Base-by-base conservation (phyloP, 2,329 filamentous ascomycete species). In the Cytospora piceicola region DNA sequence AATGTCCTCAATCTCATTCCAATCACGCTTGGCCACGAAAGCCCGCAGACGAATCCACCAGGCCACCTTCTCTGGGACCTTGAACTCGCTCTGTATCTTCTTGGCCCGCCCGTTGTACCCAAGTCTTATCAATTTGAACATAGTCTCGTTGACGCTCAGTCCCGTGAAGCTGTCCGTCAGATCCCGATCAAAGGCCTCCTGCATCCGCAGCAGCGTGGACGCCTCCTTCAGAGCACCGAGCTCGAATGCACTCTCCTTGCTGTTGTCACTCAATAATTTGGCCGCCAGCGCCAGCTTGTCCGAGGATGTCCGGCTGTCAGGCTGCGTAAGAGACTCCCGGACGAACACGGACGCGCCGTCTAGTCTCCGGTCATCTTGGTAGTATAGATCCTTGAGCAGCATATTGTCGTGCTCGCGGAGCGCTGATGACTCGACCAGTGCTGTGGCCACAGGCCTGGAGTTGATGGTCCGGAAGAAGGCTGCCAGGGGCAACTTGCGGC, bases 401-500 rank as follows among this genome's bases (percentile, higher is more conserved):
- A 86, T 84, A 72, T 96, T 93, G 72, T 96, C 90, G 24, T 78
- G 80, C 59, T 92, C 88, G 59, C 85, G 82, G 54, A 79, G 75
- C 0, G 95, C 94, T 0, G 90, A 90, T 1, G 93, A 86, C 77
- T 99, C 95, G 29, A 99, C 92, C 14, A 99, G 85, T 0, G 95
- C 92, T 2, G 92, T 93, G 4, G 95, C 95, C 30, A 92, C 85
- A 0, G 94, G 93, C 0, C 94, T 88, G 61, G 85, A 87, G 76
- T 94, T 97, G 78, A 98, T 93, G 56, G 90, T 90, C 58, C 93
- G 89, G 83, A 99, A 98, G 82, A 99, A 99, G 39, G 87, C 90
- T 1, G 94, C 93, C 2, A 97, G 83, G 0, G 95, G 92, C 9
- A 97, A 83, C 75, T 97, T 97, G 77, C 92, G 93, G 80, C 93